Evolutionary conservation across 805 yeast species (phyloP).

Genomic region (Pichia membranifaciens): DNA sequence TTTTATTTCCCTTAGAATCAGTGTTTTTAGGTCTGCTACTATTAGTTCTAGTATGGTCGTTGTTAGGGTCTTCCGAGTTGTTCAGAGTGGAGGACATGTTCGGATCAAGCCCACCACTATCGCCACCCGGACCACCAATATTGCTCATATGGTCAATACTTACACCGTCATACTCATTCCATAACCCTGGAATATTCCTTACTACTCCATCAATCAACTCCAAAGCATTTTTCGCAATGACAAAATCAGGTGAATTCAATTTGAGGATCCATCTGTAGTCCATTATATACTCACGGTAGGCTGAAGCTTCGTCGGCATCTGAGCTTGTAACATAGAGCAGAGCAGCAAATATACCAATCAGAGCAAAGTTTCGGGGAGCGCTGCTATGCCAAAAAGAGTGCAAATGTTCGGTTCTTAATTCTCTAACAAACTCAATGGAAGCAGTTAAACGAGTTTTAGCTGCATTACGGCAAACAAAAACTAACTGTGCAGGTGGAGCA

Average conservation of each 20-base stretch:
- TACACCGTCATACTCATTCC: slow-evolving; percentile 24
- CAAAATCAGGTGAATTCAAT: slow-evolving; percentile 70
- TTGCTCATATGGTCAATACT: background rate
- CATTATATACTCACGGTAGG: slow-evolving; percentile 61
- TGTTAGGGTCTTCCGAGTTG: background rate
- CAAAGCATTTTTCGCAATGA: slow-evolving; percentile 71
- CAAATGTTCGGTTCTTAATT: slow-evolving; percentile 73
- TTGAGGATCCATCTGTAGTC: slow-evolving; percentile 74
- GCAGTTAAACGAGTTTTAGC: slow-evolving; percentile 79
- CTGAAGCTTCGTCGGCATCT: slow-evolving; percentile 53
- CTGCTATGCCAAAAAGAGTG: slow-evolving; percentile 89
- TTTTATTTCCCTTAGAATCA: background rate
- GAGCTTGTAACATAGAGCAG: slow-evolving; percentile 65
- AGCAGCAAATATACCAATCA: slow-evolving; percentile 86
- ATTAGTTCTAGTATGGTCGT: background rate
- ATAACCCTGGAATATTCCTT: slow-evolving; percentile 67
- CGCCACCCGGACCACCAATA: background rate
- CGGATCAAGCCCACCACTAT: background rate
- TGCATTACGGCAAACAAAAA: slow-evolving; percentile 72
- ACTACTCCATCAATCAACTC: slow-evolving; percentile 65
- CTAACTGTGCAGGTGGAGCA: slow-evolving; percentile 45
- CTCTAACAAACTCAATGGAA: slow-evolving; percentile 71
- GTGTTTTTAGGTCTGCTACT: background rate
- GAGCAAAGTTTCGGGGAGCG: slow-evolving; percentile 68
- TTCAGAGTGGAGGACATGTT: background rate